Conservation (phyloP, 2,329 filamentous ascomycete genomes). For the Diaporthe batatas region DNA sequence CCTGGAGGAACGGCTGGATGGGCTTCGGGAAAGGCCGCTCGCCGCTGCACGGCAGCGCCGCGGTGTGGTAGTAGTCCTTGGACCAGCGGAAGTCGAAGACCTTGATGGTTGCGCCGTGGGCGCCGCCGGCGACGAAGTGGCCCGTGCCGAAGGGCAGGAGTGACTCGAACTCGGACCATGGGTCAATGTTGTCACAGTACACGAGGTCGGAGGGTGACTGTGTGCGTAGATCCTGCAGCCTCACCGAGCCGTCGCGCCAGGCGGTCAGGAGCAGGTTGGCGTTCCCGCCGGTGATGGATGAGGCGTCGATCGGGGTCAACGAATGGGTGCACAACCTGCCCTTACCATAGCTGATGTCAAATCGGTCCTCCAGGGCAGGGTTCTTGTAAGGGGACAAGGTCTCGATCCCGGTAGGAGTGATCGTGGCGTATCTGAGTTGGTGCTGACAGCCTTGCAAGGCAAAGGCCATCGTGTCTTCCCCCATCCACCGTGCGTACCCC, state of each 20-base stretch:
- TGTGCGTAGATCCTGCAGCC: constrained; percentile 64
- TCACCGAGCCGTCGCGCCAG: constrained; percentile 65
- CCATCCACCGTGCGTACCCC: constrained; percentile 60
- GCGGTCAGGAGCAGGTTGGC: constrained; percentile 62
- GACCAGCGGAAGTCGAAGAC: constrained; percentile 68
- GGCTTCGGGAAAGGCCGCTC: constrained; percentile 54
- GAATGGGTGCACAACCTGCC: constrained; percentile 54
- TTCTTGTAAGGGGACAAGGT: constrained; percentile 54
- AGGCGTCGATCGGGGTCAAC: constrained; percentile 58
- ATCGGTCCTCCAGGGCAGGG: constrained; percentile 45
- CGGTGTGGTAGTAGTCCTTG: constrained; percentile 62
- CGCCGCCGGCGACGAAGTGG: constrained; percentile 64
- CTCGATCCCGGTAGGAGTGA: constrained; percentile 61
- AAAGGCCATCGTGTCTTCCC: constrained; percentile 59
- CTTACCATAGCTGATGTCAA: constrained; percentile 45
- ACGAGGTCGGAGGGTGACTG: constrained; percentile 60
- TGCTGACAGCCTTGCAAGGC: constrained; percentile 57
- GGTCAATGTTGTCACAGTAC: constrained; percentile 67
- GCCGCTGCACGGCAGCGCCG: constrained; percentile 60
- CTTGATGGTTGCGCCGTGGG: constrained; percentile 58
- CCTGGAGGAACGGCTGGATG: constrained; percentile 48
- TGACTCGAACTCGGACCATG: constrained; percentile 59
- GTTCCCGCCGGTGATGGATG: constrained; percentile 50
- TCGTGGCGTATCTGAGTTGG: constrained; percentile 60
- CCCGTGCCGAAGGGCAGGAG: constrained; percentile 64